Evolutionary conservation across 148 eudicot genomes (phyloP).

Genomic region (Camellia sinensis): DNA sequence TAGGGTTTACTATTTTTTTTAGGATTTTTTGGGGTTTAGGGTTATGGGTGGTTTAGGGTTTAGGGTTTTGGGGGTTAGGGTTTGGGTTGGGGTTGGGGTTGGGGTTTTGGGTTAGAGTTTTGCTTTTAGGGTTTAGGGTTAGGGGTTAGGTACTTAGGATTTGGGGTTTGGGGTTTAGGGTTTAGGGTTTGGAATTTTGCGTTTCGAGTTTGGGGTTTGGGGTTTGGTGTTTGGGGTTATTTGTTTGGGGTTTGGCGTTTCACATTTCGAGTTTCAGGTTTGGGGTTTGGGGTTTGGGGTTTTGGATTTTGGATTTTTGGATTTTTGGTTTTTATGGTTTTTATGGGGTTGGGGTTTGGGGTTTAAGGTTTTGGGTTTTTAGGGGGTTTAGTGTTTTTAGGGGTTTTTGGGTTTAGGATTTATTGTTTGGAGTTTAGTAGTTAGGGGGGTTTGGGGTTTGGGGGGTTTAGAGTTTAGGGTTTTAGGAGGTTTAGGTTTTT

Average conservation of each 20-base stretch:
- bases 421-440: neutral
- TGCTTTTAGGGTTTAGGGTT: neutral
- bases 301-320: neutral
- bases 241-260: neutral
- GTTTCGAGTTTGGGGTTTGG: neutral
- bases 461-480: neutral
- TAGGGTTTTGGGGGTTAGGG: neutral
- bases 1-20: no score
- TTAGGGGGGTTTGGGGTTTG: neutral
- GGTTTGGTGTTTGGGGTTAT: neutral
- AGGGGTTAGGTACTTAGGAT: neutral
- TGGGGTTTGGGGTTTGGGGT: neutral
- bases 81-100: neutral
- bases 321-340: neutral
- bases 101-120: neutral
- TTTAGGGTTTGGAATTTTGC: neutral
- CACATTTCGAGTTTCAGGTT: neutral
- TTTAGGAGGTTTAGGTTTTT: neutral
- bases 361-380: slow-evolving; percentile 5
- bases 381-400: no score
- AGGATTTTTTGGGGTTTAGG: no score
- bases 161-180: neutral
- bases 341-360: neutral
- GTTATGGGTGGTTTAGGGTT: neutral
- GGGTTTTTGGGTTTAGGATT: slow-evolving; percentile 1